These are phyloP conservation scores for Dothistroma pini DNA, from an alignment of 2,329 filamentous ascomycete genomes.

Conservation along the genomic window DNA sequence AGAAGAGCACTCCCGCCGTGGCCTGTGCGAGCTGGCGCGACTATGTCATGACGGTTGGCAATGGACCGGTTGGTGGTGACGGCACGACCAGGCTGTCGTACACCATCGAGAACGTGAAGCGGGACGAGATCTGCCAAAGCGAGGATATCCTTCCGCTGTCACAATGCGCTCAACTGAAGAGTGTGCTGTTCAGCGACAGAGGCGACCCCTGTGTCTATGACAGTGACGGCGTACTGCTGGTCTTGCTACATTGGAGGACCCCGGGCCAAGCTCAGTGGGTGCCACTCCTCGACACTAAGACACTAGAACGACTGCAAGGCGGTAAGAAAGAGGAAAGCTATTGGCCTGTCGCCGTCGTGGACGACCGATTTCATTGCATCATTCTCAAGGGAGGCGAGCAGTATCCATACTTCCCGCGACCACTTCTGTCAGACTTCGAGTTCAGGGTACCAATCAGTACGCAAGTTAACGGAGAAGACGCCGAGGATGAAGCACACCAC, in stretches of 20 bases:
- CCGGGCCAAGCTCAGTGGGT: conserved; percentile 86
- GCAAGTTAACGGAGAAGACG: conserved; percentile 42
- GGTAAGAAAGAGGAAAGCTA: conserved; percentile 87
- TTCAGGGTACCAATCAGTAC: conserved; percentile 75
- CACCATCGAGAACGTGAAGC: conserved; percentile 90
- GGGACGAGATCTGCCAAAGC: conserved; percentile 90
- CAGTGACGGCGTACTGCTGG: conserved; percentile 80
- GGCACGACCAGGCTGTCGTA: conserved; percentile 78
- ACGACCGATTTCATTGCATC: conserved; percentile 94
- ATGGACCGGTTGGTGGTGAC: conserved; percentile 77
- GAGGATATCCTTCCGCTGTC: conserved; percentile 87
- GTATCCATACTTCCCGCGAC: conserved; percentile 88
- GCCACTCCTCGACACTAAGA: conserved; percentile 83
- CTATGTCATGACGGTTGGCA: conserved; percentile 94
- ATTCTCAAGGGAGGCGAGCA: conserved; percentile 94
- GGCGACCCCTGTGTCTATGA: conserved; percentile 99
- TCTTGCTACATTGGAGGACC: conserved; percentile 85
- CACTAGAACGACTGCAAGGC: conserved; percentile 73
- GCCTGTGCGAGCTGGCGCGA: conserved; percentile 93
- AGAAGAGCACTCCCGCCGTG: conserved; percentile 85
- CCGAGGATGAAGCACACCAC: conserved; percentile 41
- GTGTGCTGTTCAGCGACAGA: conserved; percentile 85
- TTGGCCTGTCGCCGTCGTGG: conserved; percentile 91
- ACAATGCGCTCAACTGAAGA: conserved; percentile 67
- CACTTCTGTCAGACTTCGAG: conserved; percentile 87